A percentile compares a stretch with the other conserved stretches of the same genome.
Evolutionary conservation across 768 basidiomycete species (phyloP).

Genomic region (Auriculariales sp.): DNA sequence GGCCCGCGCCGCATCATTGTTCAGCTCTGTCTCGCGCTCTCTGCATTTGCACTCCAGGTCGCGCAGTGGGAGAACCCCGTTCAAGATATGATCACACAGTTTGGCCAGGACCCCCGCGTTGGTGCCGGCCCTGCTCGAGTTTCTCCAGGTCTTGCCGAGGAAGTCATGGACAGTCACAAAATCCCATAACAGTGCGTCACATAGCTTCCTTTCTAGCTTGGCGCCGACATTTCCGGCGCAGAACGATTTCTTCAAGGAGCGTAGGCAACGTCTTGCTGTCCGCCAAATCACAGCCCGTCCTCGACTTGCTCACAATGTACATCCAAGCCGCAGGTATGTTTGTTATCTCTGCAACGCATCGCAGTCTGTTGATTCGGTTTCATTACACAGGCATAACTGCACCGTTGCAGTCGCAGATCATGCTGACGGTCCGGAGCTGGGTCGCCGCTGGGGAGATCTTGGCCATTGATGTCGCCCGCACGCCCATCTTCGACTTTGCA

Average conservation of each 20-base stretch:
- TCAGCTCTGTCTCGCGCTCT: constrained; percentile 80
- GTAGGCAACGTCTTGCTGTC: constrained; percentile 47
- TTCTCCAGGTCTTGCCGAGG: constrained; percentile 81
- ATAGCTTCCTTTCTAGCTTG: background rate
- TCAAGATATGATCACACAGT: constrained; percentile 64
- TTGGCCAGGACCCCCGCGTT: constrained; percentile 71
- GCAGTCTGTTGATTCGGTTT: background rate
- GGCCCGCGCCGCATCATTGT: constrained; percentile 77
- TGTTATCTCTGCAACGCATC: background rate
- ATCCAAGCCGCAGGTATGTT: constrained; percentile 69
- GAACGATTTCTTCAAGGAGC: constrained; percentile 64
- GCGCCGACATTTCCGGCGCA: background rate
- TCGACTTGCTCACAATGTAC: constrained; percentile 77
- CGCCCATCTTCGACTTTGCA: constrained; percentile 65
- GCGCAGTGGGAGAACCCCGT: constrained; percentile 75
- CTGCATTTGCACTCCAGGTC: constrained; percentile 83
- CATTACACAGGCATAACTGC: constrained; percentile 59
- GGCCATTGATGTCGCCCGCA: constrained; percentile 45
- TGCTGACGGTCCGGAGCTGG: constrained; percentile 80
- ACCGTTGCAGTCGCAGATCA: constrained; percentile 65
- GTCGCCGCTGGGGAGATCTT: constrained; percentile 73
- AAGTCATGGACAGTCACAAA: constrained; percentile 66
- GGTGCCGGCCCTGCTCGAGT: constrained; percentile 82
- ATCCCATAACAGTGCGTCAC: constrained; percentile 74
- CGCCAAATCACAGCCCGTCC: constrained; percentile 51